A percentile compares a stretch with the other conserved stretches of the same genome.
Evolutionary conservation across 208 protist species (phyloP).

Genomic region (Sergeia podlipaevii): DNA sequence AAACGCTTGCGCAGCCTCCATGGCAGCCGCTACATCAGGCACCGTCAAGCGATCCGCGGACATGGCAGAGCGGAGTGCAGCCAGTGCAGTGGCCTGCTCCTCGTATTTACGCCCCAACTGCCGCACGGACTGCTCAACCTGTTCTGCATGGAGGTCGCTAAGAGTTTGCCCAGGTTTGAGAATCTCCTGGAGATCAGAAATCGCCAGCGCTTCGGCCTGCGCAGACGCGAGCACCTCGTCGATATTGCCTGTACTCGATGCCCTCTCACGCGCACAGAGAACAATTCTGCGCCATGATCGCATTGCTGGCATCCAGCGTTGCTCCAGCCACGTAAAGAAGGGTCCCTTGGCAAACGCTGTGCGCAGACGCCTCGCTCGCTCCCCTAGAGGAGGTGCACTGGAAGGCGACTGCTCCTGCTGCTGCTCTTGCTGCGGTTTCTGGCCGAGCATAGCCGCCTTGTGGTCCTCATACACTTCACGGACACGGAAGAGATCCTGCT

Average conservation of each 20-base stretch:
- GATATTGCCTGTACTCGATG: slow-evolving; percentile 20
- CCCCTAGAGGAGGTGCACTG: no score
- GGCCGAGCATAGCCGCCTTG: slow-evolving; percentile 9
- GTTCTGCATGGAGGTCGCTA: slow-evolving; percentile 27
- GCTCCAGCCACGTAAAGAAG: slow-evolving; percentile 61
- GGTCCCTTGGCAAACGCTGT: slow-evolving; percentile 23
- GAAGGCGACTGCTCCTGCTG: neutral
- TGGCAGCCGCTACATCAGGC: neutral
- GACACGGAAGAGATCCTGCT: slow-evolving; percentile 28
- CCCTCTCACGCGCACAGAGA: slow-evolving; percentile 19
- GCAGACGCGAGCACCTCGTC: slow-evolving; percentile 28
- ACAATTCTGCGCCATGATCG: slow-evolving; percentile 47
- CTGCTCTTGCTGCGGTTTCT: slow-evolving; percentile 3
- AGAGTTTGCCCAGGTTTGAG: slow-evolving; percentile 53
- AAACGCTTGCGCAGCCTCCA: slow-evolving; percentile 15
- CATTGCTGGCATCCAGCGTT: slow-evolving; percentile 71
- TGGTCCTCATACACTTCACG: slow-evolving; percentile 29
- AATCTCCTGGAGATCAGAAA: slow-evolving; percentile 57
- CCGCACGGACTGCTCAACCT: slow-evolving; percentile 45
- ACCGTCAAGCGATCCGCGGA: neutral
- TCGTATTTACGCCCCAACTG: slow-evolving; percentile 23
- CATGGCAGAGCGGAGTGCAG: slow-evolving; percentile 29
- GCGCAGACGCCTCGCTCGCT: no score
- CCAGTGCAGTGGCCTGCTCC: slow-evolving; percentile 18
- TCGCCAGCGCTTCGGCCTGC: slow-evolving; percentile 28